Evolutionary conservation across 108 stramenopile species (phyloP).

Genomic region (Nitzschia sp.): DNA sequence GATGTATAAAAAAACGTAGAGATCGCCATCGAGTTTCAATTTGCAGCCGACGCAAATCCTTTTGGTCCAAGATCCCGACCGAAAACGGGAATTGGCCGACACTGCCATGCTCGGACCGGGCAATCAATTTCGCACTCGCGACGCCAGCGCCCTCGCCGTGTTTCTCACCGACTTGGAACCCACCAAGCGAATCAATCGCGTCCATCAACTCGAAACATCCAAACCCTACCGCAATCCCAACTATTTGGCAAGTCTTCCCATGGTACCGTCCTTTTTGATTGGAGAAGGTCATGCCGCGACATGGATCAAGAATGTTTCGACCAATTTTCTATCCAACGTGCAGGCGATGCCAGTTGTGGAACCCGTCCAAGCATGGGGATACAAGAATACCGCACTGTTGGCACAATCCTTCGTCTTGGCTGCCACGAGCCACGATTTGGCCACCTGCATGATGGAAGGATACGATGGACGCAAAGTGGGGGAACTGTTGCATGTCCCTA

Average conservation of each 20-base stretch:
- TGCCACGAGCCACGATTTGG: conserved; percentile 65
- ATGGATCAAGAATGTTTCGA: conserved; percentile 58
- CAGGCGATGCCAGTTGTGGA: conserved; percentile 79
- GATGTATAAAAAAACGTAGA: conserved; percentile 34
- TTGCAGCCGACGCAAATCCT: conserved; percentile 84
- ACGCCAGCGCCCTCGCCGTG: conserved; percentile 72
- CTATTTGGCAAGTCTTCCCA: conserved; percentile 62
- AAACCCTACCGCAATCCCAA: conserved; percentile 49
- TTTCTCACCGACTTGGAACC: conserved; percentile 78
- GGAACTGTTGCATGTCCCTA: conserved; percentile 67
- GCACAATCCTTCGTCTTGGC: conserved; percentile 64
- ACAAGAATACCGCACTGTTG: conserved; percentile 69
- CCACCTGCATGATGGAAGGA: conserved; percentile 83
- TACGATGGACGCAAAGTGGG: conserved; percentile 61
- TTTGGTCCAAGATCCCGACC: conserved; percentile 48
- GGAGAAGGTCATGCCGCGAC: conserved; percentile 75
- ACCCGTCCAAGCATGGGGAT: conserved; percentile 69
- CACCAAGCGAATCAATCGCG: conserved; percentile 62
- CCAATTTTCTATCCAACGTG: conserved; percentile 44
- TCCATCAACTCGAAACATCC: conserved; percentile 57
- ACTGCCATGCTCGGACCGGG: conserved; percentile 79
- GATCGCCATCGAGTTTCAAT: conserved; percentile 83
- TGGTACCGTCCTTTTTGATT: conserved; percentile 68
- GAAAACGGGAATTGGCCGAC: conserved; percentile 55
- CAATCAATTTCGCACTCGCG: conserved; percentile 71